These are phyloP conservation scores for Nidularia sp. DNA, from an alignment of 768 basidiomycete genomes.

Conservation along the genomic window DNA sequence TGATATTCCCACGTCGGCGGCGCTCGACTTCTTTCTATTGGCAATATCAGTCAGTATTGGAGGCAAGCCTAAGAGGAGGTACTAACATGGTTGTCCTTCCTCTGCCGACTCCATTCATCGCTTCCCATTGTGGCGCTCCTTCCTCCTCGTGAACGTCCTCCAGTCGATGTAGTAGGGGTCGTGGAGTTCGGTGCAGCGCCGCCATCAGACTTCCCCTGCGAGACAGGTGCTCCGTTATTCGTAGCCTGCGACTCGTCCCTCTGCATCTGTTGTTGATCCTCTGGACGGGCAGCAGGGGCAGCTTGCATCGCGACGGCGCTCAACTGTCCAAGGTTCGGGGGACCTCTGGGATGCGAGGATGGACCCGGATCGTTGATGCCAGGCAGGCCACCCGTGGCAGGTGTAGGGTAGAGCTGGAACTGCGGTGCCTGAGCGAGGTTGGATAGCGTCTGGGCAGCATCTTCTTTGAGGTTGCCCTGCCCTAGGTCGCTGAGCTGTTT, in stretches of 20 bases:
- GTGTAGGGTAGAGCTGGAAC: slow-evolving; percentile 20
- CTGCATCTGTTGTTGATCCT: neutral
- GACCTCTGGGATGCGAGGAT: slow-evolving; percentile 69
- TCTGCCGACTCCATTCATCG: slow-evolving; percentile 75
- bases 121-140: slow-evolving; percentile 61
- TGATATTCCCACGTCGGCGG: slow-evolving; percentile 90
- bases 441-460: slow-evolving; percentile 55
- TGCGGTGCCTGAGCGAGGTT: slow-evolving; percentile 42
- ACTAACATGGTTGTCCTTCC: slow-evolving; percentile 80
- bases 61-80: neutral
- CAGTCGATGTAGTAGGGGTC: slow-evolving; percentile 20
- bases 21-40: slow-evolving; percentile 96
- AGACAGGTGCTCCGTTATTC: slow-evolving; percentile 7
- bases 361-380: slow-evolving; percentile 65
- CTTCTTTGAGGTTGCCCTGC: slow-evolving; percentile 53
- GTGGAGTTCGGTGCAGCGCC: slow-evolving; percentile 15
- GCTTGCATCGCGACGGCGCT: slow-evolving; percentile 50
- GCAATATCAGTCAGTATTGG: slow-evolving; percentile 1
- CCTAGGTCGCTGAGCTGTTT: slow-evolving; percentile 29
- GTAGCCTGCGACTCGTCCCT: slow-evolving; percentile 7
- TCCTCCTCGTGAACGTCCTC: slow-evolving; percentile 44
- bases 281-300: slow-evolving; percentile 14
- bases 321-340: slow-evolving; percentile 59
- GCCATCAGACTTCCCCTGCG: slow-evolving; percentile 8
- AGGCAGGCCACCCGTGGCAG: slow-evolving; percentile 34